Percentiles rank a stretch among this genome's conserved stretches.
Evolutionary conservation across 768 basidiomycete species (phyloP).

Genomic region (Tricholoma sp.): DNA sequence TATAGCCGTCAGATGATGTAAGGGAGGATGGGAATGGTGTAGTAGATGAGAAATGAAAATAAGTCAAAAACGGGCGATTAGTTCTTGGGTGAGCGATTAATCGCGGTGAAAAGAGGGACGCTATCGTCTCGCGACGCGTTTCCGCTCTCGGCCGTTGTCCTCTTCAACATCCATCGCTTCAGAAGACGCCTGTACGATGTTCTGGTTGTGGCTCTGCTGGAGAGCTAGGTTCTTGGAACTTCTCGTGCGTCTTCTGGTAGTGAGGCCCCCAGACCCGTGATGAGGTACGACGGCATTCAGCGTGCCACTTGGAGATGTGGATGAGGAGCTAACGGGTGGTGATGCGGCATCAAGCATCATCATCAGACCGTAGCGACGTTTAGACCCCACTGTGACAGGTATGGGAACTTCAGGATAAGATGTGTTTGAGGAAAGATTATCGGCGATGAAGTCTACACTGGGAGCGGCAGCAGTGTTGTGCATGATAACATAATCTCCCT

Average conservation of each 20-base stretch:
- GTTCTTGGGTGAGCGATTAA: not conserved
- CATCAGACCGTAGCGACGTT: constrained; percentile 77
- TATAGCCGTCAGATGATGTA: not conserved
- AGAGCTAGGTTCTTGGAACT: constrained; percentile 35
- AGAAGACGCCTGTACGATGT: constrained; percentile 25
- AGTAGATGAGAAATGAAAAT: not conserved
- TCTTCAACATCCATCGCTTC: constrained; percentile 77
- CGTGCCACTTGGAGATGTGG: constrained; percentile 20
- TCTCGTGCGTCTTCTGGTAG: constrained; percentile 49
- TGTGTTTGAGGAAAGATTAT: constrained; percentile 15
- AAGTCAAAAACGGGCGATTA: not conserved
- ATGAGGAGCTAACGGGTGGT: constrained; percentile 31
- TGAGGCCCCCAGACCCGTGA: constrained; percentile 12
- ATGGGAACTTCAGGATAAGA: constrained; percentile 34
- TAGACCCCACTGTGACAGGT: constrained; percentile 51
- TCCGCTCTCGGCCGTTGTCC: constrained; percentile 61
- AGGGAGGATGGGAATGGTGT: not conserved
- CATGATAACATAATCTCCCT: constrained; percentile 10
- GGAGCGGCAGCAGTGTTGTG: constrained; percentile 13
- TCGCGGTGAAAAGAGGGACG: not conserved
- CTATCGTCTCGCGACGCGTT: constrained; percentile 65
- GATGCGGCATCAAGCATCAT: constrained; percentile 62
- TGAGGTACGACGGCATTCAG: constrained; percentile 20
- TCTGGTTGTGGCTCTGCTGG: constrained; percentile 34
- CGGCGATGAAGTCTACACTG: constrained; percentile 18